Evolutionary conservation across 2,329 filamentous ascomycete species (phyloP).

Genomic region (Fusarium sp.): DNA sequence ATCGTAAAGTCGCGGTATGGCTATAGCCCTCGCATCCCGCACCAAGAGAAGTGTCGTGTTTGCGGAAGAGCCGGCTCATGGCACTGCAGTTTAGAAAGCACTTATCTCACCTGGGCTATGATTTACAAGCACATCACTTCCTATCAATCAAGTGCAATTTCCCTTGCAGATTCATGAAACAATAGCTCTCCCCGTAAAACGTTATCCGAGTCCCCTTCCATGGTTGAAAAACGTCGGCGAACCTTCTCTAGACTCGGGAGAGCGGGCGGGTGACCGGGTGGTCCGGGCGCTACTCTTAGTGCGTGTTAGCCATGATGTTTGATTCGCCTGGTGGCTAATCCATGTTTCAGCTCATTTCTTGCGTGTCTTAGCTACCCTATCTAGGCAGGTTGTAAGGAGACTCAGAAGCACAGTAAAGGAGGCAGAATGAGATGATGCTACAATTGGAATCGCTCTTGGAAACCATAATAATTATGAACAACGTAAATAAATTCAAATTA

Average conservation of each 20-base stretch:
- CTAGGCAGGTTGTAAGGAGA: not conserved
- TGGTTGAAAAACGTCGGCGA: not conserved
- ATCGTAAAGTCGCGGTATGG: no score
- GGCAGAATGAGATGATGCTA: not conserved
- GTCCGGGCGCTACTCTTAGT: not conserved
- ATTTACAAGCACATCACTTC: not conserved
- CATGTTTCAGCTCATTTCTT: not conserved
- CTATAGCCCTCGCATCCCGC: fast-evolving
- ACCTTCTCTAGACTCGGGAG: not conserved
- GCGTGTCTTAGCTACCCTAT: fast-evolving
- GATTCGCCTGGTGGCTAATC: fast-evolving
- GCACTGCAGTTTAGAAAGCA: fast-evolving
- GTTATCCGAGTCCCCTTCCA: not conserved
- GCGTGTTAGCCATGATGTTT: not conserved
- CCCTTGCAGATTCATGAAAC: not conserved
- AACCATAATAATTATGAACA: fast-evolving
- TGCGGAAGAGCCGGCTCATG: not conserved
- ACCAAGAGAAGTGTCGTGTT: fast-evolving
- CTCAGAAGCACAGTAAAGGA: not conserved
- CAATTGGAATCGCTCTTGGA: fast-evolving
- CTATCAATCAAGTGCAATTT: not conserved
- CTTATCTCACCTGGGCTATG: fast-evolving
- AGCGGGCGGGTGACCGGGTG: not conserved
- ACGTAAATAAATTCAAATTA: fast-evolving
- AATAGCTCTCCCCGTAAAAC: not conserved